Conservation (phyloP, 345 rosid species). For the Euphorbia tirucalli region DNA sequence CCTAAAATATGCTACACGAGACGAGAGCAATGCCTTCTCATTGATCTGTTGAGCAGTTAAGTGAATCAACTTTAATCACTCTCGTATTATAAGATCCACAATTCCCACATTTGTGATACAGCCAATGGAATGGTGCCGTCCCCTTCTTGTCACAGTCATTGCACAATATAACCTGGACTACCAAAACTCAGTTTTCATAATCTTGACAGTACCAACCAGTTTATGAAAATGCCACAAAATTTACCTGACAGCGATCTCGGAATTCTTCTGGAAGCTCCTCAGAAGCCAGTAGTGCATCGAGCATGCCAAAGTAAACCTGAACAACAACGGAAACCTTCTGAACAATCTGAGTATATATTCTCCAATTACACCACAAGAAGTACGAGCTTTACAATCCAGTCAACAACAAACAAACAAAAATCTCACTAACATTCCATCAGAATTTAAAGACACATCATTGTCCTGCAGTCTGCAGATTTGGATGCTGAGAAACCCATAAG, state of each 20-base stretch:
- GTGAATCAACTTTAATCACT: slow-evolving; percentile 50
- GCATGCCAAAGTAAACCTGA: slow-evolving; percentile 66
- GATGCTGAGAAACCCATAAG: neutral
- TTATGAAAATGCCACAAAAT: neutral
- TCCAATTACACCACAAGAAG: neutral
- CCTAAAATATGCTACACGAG: neutral
- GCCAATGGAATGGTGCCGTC: slow-evolving; percentile 69
- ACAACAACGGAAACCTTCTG: neutral
- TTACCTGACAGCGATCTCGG: slow-evolving; percentile 54
- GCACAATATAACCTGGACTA: slow-evolving; percentile 63
- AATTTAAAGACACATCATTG: no score
- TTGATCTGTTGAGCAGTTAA: slow-evolving; percentile 22
- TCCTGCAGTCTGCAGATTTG: neutral
- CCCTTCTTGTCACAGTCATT: slow-evolving; percentile 79
- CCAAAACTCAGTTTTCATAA: neutral
- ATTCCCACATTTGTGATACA: slow-evolving; percentile 69
- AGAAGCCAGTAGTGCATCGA: slow-evolving; percentile 54
- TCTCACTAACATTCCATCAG: neutral
- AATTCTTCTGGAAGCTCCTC: slow-evolving; percentile 64
- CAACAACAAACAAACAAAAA: neutral
- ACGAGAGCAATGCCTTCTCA: neutral
- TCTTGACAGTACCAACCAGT: neutral
- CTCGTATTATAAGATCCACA: slow-evolving; percentile 92
- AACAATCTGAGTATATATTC: neutral
- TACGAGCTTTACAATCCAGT: no score